Conservation (phyloP, 345 rosid genomes). For the Passiflora organensis region DNA sequence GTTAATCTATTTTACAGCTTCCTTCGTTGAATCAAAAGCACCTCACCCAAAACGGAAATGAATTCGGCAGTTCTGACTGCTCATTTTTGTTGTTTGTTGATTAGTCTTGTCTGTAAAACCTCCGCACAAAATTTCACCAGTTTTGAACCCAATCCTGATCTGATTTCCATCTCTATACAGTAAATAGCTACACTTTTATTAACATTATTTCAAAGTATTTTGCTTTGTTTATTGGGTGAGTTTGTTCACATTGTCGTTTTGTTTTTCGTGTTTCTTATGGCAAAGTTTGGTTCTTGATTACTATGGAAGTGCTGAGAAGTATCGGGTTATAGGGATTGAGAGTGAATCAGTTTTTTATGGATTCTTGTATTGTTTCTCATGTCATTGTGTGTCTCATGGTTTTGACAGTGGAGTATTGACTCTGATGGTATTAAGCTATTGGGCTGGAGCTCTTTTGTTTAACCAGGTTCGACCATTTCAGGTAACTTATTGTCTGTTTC, state of each 20-base stretch:
- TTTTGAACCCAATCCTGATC: constrained; percentile 31
- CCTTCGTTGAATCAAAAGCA: constrained; percentile 41
- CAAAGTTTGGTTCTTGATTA: constrained; percentile 13
- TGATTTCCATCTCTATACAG: neutral
- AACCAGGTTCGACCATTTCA: constrained; percentile 15
- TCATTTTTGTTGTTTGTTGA: neutral
- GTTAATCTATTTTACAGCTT: constrained; percentile 30
- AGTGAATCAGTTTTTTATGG: constrained; percentile 8
- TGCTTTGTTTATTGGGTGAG: constrained; percentile 12
- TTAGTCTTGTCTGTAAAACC: constrained; percentile 23
- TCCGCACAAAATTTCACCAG: constrained; percentile 28
- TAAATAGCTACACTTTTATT: neutral
- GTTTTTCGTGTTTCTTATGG: neutral
- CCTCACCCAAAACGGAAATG: neutral
- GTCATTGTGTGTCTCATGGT: too few species aligned
- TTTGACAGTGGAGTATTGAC: too few species aligned
- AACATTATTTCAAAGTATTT: neutral
- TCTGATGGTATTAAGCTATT: constrained; percentile 6
- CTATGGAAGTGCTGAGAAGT: constrained; percentile 6
- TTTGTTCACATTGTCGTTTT: constrained; percentile 10
- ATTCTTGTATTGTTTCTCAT: constrained; percentile 7
- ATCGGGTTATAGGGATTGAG: constrained; percentile 12
- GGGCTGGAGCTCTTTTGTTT: constrained; percentile 14
- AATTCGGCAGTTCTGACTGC: neutral
- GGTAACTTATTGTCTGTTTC: constrained; percentile 22